Base-by-base conservation (phyloP, 768 basidiomycete species). In the Rhodotorula toruloides region DNA sequence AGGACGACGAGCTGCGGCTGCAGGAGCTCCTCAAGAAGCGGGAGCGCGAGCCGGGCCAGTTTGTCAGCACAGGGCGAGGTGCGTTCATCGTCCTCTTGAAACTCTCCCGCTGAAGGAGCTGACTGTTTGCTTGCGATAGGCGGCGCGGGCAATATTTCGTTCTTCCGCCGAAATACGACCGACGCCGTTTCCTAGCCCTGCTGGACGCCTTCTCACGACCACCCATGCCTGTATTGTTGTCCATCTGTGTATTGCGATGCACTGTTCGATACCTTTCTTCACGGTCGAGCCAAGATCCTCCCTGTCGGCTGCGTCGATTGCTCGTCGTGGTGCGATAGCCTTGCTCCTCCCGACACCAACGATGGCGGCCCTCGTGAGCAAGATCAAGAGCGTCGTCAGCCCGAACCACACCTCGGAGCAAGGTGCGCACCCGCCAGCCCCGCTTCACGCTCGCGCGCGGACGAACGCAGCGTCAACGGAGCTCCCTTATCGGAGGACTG, bases 61-160 rank as follows among this genome's bases (percentile, higher is more conserved):
- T 55, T 50, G 66, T 67, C 32, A 62, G 61, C 44, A 62, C 56
- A 17, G 66, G 66, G 9, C 40, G 66, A 63, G 66, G 65, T 62
- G 55, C 25, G 65, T 27, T 42, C 21, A 27, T 43, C 46, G 1
- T 55, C 31, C 13, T 6, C 27, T 29, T 22, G 6, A n/a, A 17
- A 10, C 10, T 43, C 17, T 17, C n/a, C 2, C 0, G 8, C 2
- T 31, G 17, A 11, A 2, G 17, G 5, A 1, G 12, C 53, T 46
- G 29, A 55, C 46, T 31, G 17, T 10, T 22, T n/a, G 19, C 29
- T 22, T 13, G 9, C 4, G 21, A 3, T 54, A 67, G 65, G 66
- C 40, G 66, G 66, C 39, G 66, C 66, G 6, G 66, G 66, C 36
- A 67, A 67, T 34, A 58, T 67, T 27, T 36, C 42, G 4, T 40